Evolutionary conservation across 2,329 filamentous ascomycete genomes (phyloP), one percentile per base, ranked within the genome.

Genomic region (Colletotrichum sp.): DNA sequence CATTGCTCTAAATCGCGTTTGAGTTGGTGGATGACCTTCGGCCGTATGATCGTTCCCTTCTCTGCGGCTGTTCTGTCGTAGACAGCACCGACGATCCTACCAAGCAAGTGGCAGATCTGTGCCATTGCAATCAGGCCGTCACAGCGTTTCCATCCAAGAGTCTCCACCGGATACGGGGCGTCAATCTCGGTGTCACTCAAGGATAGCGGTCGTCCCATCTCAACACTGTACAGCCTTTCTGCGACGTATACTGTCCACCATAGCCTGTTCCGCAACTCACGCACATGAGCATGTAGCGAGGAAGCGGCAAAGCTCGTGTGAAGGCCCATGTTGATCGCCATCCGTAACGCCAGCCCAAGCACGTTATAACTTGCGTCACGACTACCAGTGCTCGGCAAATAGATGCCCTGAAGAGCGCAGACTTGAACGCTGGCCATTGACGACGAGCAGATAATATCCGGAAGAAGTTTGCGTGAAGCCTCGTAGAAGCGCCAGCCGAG

Each of bases 391-490:
- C 39, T 44, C 0, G 39, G 39, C 18, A 44, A n/a, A 0, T 44
- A 44, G 39, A 44, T 44, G 39, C 39, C 39, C 18, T 44, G 39
- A 0, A 44, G 39, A 44, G 39, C 39, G 39, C 39, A 44, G 9
- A 44, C 39, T 1, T 44, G 39, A 44, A 44, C 18, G 0, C 39
- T 44, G 39, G 18, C 39, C 39, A 44, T 44, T 0, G 39, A 44
- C 0, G 39, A 44, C 0, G 39, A 44, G 39, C 39, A 44, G 18
- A 44, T 44, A 0, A 44, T 44, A n/a, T n/a, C 39, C 0, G 39
- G 39, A n/a, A 44, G 39, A 0, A 44, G 39, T 2, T 44, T 44
- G 8, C 39, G 39, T 44, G 18, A 44, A 12, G 18, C 39, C 9
- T 44, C 39, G 39, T 44, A 44, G 0, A 44, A 44, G 39, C 39